Percentiles rank a stretch among this genome's conserved stretches.
phyloP scores from a whole-genome alignment of 768 basidiomycete genomes.

The Boletus pseudopeckii region DNA sequence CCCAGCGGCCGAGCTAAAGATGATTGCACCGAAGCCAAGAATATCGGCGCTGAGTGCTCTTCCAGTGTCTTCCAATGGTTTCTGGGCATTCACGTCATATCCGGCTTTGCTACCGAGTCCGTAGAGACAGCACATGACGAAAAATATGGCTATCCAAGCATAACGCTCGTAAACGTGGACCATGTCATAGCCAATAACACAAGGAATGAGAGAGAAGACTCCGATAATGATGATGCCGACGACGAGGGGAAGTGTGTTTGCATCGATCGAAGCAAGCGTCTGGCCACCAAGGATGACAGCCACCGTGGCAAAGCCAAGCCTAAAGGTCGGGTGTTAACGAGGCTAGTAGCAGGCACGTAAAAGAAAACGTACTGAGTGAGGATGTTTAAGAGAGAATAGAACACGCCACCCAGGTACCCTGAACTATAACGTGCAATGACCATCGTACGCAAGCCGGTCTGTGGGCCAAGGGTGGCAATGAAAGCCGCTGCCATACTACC shows the following conservation, averaged over 20 bases:
- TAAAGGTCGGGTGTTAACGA: slow-evolving; percentile 8
- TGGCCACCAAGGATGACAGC: slow-evolving; percentile 54
- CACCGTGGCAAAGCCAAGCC: slow-evolving; percentile 46
- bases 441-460: slow-evolving; percentile 54
- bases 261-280: slow-evolving; percentile 44
- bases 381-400: slow-evolving; percentile 53
- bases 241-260: slow-evolving; percentile 42
- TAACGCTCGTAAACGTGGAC: slow-evolving; percentile 53
- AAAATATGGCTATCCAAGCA: slow-evolving; percentile 46
- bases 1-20: slow-evolving; percentile 47
- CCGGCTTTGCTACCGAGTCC: slow-evolving; percentile 48
- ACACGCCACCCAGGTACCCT: slow-evolving; percentile 46
- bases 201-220: slow-evolving; percentile 41
- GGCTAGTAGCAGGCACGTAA: not conserved
- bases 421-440: slow-evolving; percentile 46
- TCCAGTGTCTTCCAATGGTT: slow-evolving; percentile 41
- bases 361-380: slow-evolving; percentile 40
- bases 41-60: slow-evolving; percentile 43
- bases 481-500: slow-evolving; percentile 43
- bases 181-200: slow-evolving; percentile 45
- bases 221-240: slow-evolving; percentile 48
- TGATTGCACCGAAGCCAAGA: slow-evolving; percentile 50
- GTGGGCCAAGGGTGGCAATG: slow-evolving; percentile 51
- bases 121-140: slow-evolving; percentile 50
- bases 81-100: slow-evolving; percentile 44